phyloP scores from a whole-genome alignment of 78 protist species.

The Capsaspora owczarzaki region DNA sequence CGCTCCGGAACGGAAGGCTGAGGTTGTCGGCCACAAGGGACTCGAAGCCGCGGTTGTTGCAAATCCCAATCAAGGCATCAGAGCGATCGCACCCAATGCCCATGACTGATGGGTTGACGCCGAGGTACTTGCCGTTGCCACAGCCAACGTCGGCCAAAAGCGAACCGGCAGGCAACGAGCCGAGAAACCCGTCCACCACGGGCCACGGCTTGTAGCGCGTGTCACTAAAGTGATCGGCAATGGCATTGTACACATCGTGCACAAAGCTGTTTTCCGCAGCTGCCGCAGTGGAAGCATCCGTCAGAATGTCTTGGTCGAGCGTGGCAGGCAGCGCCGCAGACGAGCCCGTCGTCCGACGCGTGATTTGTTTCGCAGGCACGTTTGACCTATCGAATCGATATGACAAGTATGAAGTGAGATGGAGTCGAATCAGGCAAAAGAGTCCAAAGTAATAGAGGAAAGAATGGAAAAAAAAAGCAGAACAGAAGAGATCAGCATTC shows the following conservation, averaged over 20 bases:
- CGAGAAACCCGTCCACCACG: conserved; percentile 25
- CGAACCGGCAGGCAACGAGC: not conserved
- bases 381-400: no score
- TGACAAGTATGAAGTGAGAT: no score
- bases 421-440: no score
- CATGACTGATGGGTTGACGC: no score
- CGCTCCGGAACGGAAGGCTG: conserved; percentile 17
- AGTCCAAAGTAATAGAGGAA: no score
- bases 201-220: conserved; percentile 61
- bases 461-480: no score
- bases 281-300: no score
- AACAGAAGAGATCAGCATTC: no score
- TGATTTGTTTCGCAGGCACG: no score
- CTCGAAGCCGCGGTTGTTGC: not conserved
- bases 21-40: not conserved
- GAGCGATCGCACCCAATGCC: not conserved
- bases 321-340: no score
- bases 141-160: conserved; percentile 56
- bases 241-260: conserved; percentile 39
- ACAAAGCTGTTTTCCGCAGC: conserved; percentile 36
- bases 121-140: conserved; percentile 59
- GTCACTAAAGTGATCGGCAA: conserved; percentile 47
- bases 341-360: no score
- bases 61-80: not conserved
- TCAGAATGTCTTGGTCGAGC: no score